Percentiles rank a stretch among this genome's conserved stretches.
These are phyloP conservation scores for Cladosporium halotolerans DNA, from an alignment of 2,329 filamentous ascomycete genomes.

Conservation along the genomic window DNA sequence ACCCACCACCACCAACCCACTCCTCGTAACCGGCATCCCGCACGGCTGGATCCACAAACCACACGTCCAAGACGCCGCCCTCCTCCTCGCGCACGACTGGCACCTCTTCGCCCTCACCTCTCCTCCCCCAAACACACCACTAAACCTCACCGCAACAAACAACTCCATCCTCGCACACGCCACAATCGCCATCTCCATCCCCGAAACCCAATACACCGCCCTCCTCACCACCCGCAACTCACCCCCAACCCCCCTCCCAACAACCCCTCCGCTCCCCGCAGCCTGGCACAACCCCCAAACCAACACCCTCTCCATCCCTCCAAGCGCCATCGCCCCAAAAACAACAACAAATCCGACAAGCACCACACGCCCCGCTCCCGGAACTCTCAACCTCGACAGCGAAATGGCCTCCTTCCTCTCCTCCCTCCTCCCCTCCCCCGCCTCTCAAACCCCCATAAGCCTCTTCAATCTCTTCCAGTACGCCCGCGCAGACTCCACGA, in stretches of 20 bases:
- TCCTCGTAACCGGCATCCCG: constrained; percentile 12
- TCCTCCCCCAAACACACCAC: no score
- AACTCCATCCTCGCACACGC: not conserved
- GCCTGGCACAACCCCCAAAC: no score
- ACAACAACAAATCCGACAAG: not conserved
- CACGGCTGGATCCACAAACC: constrained; percentile 16
- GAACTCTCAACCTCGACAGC: constrained; percentile 14
- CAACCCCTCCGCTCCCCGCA: no score
- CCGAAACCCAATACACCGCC: not conserved
- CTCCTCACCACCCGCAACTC: no score
- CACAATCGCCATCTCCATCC: not conserved
- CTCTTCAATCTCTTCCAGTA: constrained; percentile 21
- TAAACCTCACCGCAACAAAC: no score
- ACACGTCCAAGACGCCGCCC: constrained; percentile 3
- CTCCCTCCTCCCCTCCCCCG: constrained; percentile 3
- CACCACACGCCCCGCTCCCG: not conserved
- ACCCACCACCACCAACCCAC: not conserved
- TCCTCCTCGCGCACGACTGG: constrained; percentile 11
- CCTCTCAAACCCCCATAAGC: constrained; percentile 12
- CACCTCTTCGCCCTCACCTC: constrained; percentile 12
- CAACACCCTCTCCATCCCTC: no score
- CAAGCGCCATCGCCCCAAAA: not conserved
- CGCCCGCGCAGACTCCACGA: constrained; percentile 8
- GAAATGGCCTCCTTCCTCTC: constrained; percentile 15
- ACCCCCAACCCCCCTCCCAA: no score